phyloP scores from a whole-genome alignment of 2,329 filamentous ascomycete species.

The Paecilomyces fulvus region DNA sequence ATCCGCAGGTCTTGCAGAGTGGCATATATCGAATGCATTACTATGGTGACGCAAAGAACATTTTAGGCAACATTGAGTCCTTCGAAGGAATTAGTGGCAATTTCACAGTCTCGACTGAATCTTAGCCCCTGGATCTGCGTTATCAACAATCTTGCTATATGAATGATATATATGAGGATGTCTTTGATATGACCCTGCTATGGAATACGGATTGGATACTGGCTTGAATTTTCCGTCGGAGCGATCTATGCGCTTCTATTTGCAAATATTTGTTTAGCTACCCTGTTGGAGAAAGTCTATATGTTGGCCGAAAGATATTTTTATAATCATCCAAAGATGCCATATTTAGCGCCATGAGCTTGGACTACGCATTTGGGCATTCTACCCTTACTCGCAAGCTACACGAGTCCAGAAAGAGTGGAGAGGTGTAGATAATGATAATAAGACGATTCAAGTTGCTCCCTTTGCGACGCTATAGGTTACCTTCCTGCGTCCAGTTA shows the following conservation, averaged over 20 bases:
- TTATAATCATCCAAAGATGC: not conserved
- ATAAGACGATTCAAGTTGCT: not conserved
- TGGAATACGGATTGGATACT: not conserved
- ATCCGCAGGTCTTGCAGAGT: slow-evolving; percentile 24
- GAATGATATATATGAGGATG: not conserved
- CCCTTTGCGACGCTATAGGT: too few relatives aligned
- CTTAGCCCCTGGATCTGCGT: not conserved
- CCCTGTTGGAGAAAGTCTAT: not conserved
- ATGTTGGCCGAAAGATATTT: not conserved
- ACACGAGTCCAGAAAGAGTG: not conserved
- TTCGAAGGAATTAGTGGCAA: slow-evolving; percentile 61
- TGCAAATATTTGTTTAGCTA: not conserved
- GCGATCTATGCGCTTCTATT: not conserved
- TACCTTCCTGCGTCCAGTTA: not conserved
- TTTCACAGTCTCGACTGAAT: slow-evolving; percentile 24
- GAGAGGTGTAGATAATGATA: not conserved
- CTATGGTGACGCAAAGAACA: slow-evolving; percentile 70
- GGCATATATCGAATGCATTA: slow-evolving; percentile 76
- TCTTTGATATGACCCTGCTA: not conserved
- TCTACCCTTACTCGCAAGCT: not conserved
- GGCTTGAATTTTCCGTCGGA: not conserved
- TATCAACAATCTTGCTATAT: not conserved
- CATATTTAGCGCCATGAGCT: not conserved
- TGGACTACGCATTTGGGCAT: not conserved
- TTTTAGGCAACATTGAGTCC: slow-evolving; percentile 51